phyloP scores from a whole-genome alignment of 768 basidiomycete genomes.

The Tricholoma sp. region DNA sequence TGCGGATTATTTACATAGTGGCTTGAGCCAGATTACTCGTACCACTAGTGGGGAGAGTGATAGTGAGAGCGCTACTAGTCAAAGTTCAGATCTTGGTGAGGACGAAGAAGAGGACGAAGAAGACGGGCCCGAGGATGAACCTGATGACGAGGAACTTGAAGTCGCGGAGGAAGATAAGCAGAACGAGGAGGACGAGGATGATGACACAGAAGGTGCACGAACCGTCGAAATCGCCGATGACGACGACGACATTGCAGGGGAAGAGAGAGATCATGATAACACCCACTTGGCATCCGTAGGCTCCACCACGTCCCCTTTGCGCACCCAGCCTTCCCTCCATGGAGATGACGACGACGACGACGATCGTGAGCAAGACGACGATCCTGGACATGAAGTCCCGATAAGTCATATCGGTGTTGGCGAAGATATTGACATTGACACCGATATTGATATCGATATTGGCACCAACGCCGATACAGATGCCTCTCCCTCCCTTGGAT shows the following conservation, averaged over 20 bases:
- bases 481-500: conserved; percentile 56
- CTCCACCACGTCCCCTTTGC: conserved; percentile 5
- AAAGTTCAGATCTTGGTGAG: background rate
- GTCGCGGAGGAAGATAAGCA: too few species aligned
- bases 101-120: background rate
- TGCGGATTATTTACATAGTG: conserved; percentile 44
- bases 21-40: background rate
- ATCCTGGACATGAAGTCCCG: conserved; percentile 1
- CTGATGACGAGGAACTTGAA: background rate
- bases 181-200: background rate
- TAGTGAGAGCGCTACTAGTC: background rate
- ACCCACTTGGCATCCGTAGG: background rate
- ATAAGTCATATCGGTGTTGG: background rate
- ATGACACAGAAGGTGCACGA: conserved; percentile 32
- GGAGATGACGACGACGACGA: conserved; percentile 1
- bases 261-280: background rate
- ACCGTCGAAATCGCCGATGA: conserved; percentile 32
- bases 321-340: conserved; percentile 12
- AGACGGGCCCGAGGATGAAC: background rate
- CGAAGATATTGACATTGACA: background rate
- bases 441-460: background rate
- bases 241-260: background rate
- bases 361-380: conserved; percentile 2
- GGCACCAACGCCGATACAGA: background rate
- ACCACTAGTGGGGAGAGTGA: background rate